Base-by-base conservation (phyloP, 148 eudicot genomes). In the Nepenthes mirabilis region DNA sequence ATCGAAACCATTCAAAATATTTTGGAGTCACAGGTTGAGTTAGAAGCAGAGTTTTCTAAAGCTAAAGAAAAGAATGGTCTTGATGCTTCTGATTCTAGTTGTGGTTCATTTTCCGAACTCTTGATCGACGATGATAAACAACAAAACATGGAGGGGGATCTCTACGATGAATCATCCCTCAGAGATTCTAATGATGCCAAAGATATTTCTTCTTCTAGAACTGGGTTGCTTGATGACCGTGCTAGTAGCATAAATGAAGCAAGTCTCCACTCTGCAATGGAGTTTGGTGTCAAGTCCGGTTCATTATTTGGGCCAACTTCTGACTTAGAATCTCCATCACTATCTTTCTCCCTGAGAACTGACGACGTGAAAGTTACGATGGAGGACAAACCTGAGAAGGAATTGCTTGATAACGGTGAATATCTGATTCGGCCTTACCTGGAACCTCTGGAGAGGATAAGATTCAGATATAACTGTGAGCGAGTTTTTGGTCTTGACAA, bases 401-500 rank as follows among this genome's bases (percentile, higher is more conserved):
- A 94, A 54, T 52, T 86, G 55, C 81, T 75, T 57, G 91, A 89
- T 75, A 94, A 89, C 80, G 99, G 97, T 37, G 99, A 94, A 75
- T 94, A 82, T 78, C 80, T 94, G 47, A 90, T 94, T 47, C 80
- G 97, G 62, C 99, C 99, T 56, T 86, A 86, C 77, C 80, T 94
- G 13, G 87, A 89, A 58, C 99, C 89, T 64, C 48, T 59, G 48
- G 99, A 94, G 59, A 94, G 71, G 79, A 94, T 94, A 67, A 78
- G 85, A 64, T 82, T 74, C 67, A 82, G 78, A 77, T 94, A 89
- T 74, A 94, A 94, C 52, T 89, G 99, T 77, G 99, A 94, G 70
- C 82, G 99, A 70, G 93, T 94, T 59, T 72, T 86, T 59, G 97
- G 95, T 61, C 91, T 94, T 62, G 99, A 94, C 76, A 94, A 94